Base-by-base conservation (phyloP, 2,329 filamentous ascomycete species). In the Alternaria gaisen region DNA sequence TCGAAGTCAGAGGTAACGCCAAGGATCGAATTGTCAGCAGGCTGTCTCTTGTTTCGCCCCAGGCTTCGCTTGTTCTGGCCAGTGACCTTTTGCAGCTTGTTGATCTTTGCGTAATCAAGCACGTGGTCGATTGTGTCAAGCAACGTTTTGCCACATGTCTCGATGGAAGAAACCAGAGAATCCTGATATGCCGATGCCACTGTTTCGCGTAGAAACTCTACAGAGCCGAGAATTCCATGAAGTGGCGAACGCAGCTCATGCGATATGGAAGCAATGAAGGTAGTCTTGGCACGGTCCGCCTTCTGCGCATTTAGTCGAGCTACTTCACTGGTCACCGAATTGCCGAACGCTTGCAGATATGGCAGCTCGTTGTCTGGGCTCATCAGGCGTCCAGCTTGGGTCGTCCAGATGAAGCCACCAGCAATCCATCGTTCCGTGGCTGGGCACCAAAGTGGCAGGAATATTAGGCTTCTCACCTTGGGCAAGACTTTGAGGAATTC, bases 211-310 rank as follows among this genome's bases (percentile, higher is more conserved):
- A 77, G 65, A 28, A 77, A 75, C 44, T 75, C 73, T 2, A 77
- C 68, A 4, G 75, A 74, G 0, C 85, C 83, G 0, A 89, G 75
- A n/a, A 89, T 83, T 3, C 87, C 87, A 61, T 89, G 87, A 0
- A 90, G 77, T 0, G 87, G 87, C 1, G 84, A 87, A 1, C 87
- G 81, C 10, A 90, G 76, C 59, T 82, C 80, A 55, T 82, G 80
- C 2, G 74, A 78, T 34, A 82, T 79, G 5, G 78, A 80, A 24
- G 77, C 76, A 34, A 82, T 76, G 53, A 82, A 80, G 6, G 79
- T 77, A 2, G 76, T 77, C 57, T 81, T 81, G 3, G 74, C 72
- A 41, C 73, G 72, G 22, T 77, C 73, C 4, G 73, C 68, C 44
- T 70, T 73, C 43, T 72, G 71, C 2, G 71, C 74, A 38, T 73